phyloP scores from a whole-genome alignment of 352 stramenopile genomes.

The Globisporangium yorkense region DNA sequence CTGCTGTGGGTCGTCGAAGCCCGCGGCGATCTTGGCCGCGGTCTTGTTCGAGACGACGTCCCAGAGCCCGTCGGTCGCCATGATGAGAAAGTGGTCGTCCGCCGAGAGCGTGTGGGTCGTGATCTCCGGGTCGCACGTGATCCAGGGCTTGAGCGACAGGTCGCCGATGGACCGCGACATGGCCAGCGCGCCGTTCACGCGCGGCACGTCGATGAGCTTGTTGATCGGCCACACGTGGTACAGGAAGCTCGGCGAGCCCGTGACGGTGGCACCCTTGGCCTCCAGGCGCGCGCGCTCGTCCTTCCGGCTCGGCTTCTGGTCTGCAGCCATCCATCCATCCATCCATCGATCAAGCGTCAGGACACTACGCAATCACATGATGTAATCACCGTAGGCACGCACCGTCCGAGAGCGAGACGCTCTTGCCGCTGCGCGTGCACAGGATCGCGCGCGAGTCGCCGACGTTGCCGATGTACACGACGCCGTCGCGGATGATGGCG shows the following conservation, averaged over 20 bases:
- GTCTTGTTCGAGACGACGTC: constrained; percentile 70
- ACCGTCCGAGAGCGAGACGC: constrained; percentile 55
- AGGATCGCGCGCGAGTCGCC: constrained; percentile 79
- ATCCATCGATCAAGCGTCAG: background rate
- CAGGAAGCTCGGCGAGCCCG: constrained; percentile 52
- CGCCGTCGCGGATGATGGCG: constrained; percentile 60
- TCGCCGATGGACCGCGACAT: constrained; percentile 85
- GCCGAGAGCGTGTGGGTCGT: constrained; percentile 46
- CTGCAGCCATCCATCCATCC: constrained; percentile 12
- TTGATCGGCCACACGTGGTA: constrained; percentile 74
- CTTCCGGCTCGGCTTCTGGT: constrained; percentile 80
- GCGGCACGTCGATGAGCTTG: constrained; percentile 70
- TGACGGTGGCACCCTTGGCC: constrained; percentile 63
- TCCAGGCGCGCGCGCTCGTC: constrained; percentile 67
- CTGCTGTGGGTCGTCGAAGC: constrained; percentile 44
- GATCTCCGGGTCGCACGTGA: constrained; percentile 78
- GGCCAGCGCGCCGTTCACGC: constrained; percentile 72
- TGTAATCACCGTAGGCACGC: background rate
- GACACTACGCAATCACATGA: background rate
- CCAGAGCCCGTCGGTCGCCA: constrained; percentile 81
- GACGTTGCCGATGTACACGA: constrained; percentile 76
- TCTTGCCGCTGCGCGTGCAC: constrained; percentile 44
- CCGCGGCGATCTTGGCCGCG: constrained; percentile 48
- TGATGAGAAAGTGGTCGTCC: constrained; percentile 70
- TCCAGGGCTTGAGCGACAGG: constrained; percentile 63